A percentile compares a stretch with the other conserved stretches of the same genome.
Evolutionary conservation across 495 filamentous ascomycete genomes (phyloP).

Genomic region (Clohesyomyces aquaticus): DNA sequence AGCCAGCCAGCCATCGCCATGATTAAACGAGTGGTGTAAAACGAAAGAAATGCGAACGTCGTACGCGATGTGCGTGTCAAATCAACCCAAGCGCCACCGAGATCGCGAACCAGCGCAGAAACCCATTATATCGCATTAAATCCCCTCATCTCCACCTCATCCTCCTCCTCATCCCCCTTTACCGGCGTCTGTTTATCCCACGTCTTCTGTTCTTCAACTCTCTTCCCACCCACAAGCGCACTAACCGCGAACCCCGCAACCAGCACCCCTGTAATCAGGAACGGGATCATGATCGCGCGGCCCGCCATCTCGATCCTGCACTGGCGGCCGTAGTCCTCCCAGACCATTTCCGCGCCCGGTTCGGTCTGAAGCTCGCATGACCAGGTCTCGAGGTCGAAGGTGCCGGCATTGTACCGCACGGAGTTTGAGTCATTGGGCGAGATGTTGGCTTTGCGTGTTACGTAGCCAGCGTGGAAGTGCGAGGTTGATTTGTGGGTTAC

Average conservation of each 20-base stretch:
- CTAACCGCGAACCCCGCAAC: constrained; percentile 6
- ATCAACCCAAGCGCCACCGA: not conserved
- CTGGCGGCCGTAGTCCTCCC: constrained; percentile 19
- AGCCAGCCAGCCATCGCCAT: not conserved
- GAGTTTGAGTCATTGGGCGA: constrained; percentile 12
- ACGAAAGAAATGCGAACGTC: not conserved
- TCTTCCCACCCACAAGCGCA: constrained; percentile 8
- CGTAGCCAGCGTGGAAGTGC: constrained; percentile 29
- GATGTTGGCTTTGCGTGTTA: constrained; percentile 20
- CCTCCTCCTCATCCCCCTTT: no score
- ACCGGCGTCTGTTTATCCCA: no score
- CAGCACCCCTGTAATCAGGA: constrained; percentile 15
- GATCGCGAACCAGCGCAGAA: not conserved
- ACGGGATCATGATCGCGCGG: constrained; percentile 32
- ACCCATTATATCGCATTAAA: constrained; percentile 23
- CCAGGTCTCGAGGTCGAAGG: constrained; percentile 40
- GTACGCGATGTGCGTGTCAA: not conserved
- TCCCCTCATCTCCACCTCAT: no score
- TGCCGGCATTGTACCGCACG: constrained; percentile 33
- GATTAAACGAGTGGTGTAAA: not conserved
- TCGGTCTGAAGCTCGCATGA: constrained; percentile 31
- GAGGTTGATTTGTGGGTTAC: constrained; percentile 31
- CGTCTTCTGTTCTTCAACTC: constrained; percentile 16
- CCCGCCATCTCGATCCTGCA: constrained; percentile 32
- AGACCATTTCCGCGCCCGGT: constrained; percentile 15